Evolutionary conservation across 345 rosid species (phyloP).

Genomic region (Gossypium mustelinum): DNA sequence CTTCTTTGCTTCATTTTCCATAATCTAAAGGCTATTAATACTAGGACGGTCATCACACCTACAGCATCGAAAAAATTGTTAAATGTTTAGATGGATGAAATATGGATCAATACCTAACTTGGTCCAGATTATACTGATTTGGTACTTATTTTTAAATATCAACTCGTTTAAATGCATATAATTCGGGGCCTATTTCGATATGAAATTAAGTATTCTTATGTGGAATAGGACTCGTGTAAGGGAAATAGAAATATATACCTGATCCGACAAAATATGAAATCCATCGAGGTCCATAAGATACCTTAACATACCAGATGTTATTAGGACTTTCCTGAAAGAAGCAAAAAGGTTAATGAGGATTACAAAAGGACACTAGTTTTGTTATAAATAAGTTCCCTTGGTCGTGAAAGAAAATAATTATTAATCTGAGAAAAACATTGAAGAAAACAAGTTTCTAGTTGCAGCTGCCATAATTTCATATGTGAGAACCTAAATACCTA

Average conservation of each 20-base stretch:
- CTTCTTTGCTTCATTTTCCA: constrained; percentile 21
- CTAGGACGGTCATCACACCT: constrained; percentile 43
- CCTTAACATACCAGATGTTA: constrained; percentile 36
- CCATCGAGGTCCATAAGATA: constrained; percentile 63
- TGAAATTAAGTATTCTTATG: background rate
- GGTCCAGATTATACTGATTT: background rate
- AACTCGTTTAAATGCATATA: no score
- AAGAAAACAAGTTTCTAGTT: no score
- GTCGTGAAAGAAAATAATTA: no score
- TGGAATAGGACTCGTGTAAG: background rate
- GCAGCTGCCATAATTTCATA: no score
- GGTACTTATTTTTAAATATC: background rate
- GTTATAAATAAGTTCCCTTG: no score
- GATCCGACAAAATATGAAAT: constrained; percentile 42
- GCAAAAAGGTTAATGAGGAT: background rate
- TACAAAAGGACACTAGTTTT: no score
- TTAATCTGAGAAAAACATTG: no score
- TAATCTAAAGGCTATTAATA: constrained; percentile 31
- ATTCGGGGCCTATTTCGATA: no score
- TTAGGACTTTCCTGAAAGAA: constrained; percentile 32
- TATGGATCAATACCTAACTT: background rate
- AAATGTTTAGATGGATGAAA: background rate
- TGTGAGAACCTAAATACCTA: no score
- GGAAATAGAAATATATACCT: constrained; percentile 30
- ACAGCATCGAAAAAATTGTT: constrained; percentile 10